phyloP scores from a whole-genome alignment of 768 basidiomycete genomes.

The Pleurotus pulmonarius region DNA sequence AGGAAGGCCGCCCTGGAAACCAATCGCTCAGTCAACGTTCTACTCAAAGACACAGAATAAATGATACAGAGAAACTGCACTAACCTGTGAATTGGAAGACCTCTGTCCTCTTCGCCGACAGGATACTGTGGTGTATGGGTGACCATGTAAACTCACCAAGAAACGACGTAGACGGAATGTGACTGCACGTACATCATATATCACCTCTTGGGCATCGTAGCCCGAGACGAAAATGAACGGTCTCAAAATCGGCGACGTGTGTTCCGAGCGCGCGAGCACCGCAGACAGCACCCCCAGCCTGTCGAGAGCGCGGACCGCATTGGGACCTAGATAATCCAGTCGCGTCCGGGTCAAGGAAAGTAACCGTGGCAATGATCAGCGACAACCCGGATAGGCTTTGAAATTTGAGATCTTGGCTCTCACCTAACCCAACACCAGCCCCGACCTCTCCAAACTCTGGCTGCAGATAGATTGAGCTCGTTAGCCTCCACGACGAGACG shows the following conservation, averaged over 20 bases:
- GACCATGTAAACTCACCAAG: not conserved
- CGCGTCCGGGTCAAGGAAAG: too few relatives aligned
- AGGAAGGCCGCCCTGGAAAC: conserved; percentile 44
- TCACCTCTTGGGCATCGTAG: conserved; percentile 32
- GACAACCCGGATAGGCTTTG: not conserved
- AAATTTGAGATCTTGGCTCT: too few relatives aligned
- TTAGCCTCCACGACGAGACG: not conserved
- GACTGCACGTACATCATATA: conserved; percentile 37
- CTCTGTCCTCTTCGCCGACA: conserved; percentile 26
- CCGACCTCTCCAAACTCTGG: conserved; percentile 48
- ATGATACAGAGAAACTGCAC: not conserved
- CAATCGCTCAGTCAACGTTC: not conserved
- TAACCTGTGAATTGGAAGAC: conserved; percentile 44
- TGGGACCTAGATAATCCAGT: conserved; percentile 34
- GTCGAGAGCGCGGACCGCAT: conserved; percentile 42
- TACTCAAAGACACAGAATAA: not conserved
- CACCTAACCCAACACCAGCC: conserved; percentile 52
- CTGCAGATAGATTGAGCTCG: conserved; percentile 20
- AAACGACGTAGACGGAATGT: too few relatives aligned
- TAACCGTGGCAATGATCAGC: not conserved
- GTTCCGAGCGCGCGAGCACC: conserved; percentile 33
- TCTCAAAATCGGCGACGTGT: conserved; percentile 23
- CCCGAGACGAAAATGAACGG: conserved; percentile 42
- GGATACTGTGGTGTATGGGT: conserved; percentile 25
- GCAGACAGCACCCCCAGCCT: conserved; percentile 40